Conservation (phyloP, 805 yeast species). For the Debaryomyces castellii region DNA sequence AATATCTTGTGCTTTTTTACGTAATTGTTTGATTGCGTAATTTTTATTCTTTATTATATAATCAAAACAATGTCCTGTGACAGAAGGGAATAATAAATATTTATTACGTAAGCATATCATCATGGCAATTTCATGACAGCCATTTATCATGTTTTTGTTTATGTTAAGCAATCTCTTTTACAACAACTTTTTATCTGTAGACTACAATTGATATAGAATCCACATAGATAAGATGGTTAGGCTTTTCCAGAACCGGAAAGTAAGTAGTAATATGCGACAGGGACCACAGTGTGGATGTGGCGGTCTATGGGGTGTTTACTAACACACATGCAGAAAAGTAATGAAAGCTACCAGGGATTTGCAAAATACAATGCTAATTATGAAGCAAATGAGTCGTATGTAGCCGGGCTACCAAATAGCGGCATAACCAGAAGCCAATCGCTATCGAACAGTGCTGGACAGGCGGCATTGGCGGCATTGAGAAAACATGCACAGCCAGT, state of each 20-base stretch:
- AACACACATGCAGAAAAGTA: slow-evolving; percentile 11
- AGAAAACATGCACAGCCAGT: slow-evolving; percentile 27
- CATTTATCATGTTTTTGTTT: background rate
- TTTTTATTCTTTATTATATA: background rate
- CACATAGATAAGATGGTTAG: slow-evolving; percentile 2
- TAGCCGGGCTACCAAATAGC: slow-evolving; percentile 20
- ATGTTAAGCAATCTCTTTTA: no score
- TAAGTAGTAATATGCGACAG: slow-evolving; percentile 1
- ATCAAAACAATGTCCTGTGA: background rate
- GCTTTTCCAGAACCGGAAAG: slow-evolving; percentile 7
- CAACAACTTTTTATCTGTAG: background rate
- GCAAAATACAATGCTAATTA: slow-evolving; percentile 30
- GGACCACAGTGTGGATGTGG: background rate
- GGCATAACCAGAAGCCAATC: slow-evolving; percentile 21
- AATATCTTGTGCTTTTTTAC: background rate
- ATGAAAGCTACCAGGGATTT: slow-evolving; percentile 32
- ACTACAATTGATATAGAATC: background rate
- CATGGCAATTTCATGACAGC: background rate
- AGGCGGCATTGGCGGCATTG: slow-evolving; percentile 42
- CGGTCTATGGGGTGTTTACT: slow-evolving; percentile 1
- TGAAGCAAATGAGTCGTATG: slow-evolving; percentile 14
- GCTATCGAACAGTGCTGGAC: slow-evolving; percentile 34
- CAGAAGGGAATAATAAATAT: background rate
- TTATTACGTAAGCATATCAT: background rate
- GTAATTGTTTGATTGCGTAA: background rate